Percentiles rank a stretch among this genome's conserved stretches.
phyloP scores from a whole-genome alignment of 2,329 filamentous ascomycete species.

The Claviceps capensis region DNA sequence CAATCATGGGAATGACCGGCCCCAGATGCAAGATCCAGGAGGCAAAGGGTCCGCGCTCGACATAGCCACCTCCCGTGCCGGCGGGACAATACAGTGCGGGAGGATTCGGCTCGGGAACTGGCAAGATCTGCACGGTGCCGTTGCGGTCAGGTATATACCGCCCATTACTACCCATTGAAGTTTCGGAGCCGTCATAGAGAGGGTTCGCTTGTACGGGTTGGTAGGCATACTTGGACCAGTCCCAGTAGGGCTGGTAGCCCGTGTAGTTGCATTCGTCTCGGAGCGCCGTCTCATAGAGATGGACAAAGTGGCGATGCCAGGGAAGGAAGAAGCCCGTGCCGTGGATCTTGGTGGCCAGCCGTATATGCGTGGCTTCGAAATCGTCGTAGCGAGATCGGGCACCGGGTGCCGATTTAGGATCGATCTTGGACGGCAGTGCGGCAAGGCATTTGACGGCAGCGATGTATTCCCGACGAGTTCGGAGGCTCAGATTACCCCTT shows the following conservation, averaged over 20 bases:
- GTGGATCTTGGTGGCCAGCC: not conserved
- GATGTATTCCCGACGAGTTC: not conserved
- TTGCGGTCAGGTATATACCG: not conserved
- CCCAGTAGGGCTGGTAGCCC: conserved; percentile 6
- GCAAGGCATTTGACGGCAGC: not conserved
- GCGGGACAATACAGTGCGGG: not conserved
- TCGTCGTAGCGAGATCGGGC: conserved; percentile 4
- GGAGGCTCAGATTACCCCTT: not conserved
- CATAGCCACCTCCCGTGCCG: conserved; percentile 5
- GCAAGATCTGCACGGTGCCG: not conserved
- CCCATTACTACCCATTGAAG: conserved; percentile 2
- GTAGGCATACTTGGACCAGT: not conserved
- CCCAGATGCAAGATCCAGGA: not conserved
- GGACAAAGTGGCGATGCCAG: conserved; percentile 29
- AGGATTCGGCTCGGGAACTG: not conserved
- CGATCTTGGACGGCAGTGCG: not conserved
- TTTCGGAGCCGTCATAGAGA: conserved; percentile 3
- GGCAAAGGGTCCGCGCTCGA: conserved; percentile 1
- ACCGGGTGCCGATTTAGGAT: not conserved
- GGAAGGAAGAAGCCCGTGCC: conserved; percentile 5
- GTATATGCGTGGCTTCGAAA: conserved; percentile 3
- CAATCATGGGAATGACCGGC: not conserved
- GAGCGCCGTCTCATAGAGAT: conserved; percentile 23
- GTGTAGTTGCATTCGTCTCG: conserved; percentile 27
- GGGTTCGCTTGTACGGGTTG: not conserved